Evolutionary conservation across 306 rosid genomes (phyloP).

Genomic region (Clitoria ternatea): DNA sequence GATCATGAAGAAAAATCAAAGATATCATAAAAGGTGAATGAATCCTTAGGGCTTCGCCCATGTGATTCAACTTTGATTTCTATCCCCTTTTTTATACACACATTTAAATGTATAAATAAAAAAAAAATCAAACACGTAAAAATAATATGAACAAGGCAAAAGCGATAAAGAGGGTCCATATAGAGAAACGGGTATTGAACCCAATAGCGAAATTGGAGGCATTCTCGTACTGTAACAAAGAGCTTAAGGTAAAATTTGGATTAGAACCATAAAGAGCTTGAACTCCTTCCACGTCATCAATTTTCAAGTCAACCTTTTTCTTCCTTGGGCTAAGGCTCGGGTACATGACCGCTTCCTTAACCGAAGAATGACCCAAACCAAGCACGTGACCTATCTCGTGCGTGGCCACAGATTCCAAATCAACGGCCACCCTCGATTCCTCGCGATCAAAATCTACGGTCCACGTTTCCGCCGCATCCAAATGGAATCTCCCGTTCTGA

Average conservation of each 20-base stretch:
- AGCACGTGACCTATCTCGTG: conserved; percentile 98
- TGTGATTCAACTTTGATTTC: background rate
- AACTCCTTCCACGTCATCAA: conserved; percentile 90
- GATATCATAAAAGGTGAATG: background rate
- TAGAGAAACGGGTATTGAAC: conserved; percentile 11
- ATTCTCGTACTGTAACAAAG: conserved; percentile 53
- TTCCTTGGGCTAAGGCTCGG: conserved; percentile 78
- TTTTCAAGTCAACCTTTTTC: conserved; percentile 57
- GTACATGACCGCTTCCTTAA: conserved; percentile 83
- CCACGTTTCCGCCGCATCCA: conserved; percentile 85
- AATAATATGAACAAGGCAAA: conserved; percentile 23
- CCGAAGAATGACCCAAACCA: conserved; percentile 76
- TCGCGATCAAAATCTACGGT: conserved; percentile 62
- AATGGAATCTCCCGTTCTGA: conserved; percentile 78
- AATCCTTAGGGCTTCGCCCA: conserved; percentile 24
- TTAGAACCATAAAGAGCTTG: conserved; percentile 86
- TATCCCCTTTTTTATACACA: conserved; percentile 15
- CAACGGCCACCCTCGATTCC: conserved; percentile 72
- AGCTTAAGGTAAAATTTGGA: conserved; percentile 60
- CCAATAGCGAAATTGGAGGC: conserved; percentile 37
- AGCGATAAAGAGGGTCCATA: conserved; percentile 24
- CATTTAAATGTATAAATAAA: background rate
- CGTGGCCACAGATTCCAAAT: conserved; percentile 90
- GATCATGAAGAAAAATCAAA: background rate
- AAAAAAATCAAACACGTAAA: background rate